Evolutionary conservation across 768 basidiomycete genomes (phyloP).

Genomic region (Phaeolepiota aurea): DNA sequence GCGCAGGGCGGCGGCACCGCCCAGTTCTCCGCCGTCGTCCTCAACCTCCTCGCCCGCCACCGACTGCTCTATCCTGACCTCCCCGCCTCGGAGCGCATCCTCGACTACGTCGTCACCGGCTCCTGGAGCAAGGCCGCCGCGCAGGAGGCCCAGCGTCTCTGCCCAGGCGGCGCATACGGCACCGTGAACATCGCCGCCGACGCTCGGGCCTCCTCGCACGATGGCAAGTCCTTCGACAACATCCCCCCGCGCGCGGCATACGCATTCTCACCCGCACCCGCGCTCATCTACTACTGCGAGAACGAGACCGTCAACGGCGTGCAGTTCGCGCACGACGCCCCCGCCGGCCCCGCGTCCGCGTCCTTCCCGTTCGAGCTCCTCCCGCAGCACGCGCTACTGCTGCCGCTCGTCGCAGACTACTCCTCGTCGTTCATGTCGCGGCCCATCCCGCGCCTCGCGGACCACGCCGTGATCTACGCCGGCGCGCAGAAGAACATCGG

Average conservation of each 20-base stretch:
- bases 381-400: conserved; percentile 34
- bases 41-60: conserved; percentile 87
- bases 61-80: conserved; percentile 63
- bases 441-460: conserved; percentile 78
- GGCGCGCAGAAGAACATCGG: conserved; percentile 98
- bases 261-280: conserved; percentile 72
- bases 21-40: conserved; percentile 87
- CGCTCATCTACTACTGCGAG: conserved; percentile 96
- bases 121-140: conserved; percentile 86
- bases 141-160: conserved; percentile 73
- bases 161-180: conserved; percentile 23
- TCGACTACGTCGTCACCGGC: conserved; percentile 92
- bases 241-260: conserved; percentile 72
- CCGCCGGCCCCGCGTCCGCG: conserved; percentile 30
- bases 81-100: conserved; percentile 39
- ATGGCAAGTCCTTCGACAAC: conserved; percentile 67
- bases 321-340: conserved; percentile 63
- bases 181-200: conserved; percentile 68
- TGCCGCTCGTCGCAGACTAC: conserved; percentile 90
- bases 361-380: conserved; percentile 82
- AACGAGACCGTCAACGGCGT: conserved; percentile 98
- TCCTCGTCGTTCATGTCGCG: conserved; percentile 96
- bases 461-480: conserved; percentile 92
- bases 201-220: conserved; percentile 48
- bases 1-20: conserved; percentile 90